phyloP scores from a whole-genome alignment of 2,329 filamentous ascomycete genomes.

The Ascochyta rabiei region DNA sequence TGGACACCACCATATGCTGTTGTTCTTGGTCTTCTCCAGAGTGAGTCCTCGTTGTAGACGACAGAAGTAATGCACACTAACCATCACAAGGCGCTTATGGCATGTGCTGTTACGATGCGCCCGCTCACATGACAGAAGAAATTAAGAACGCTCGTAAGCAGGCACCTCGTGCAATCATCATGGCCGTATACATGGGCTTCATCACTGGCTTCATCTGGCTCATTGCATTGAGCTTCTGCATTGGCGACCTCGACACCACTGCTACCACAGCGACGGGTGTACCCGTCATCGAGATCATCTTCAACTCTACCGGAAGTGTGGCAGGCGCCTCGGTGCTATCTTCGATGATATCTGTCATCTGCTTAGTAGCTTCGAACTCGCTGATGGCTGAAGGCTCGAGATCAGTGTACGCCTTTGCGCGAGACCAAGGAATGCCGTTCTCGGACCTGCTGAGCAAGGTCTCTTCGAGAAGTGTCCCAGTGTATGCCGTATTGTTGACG shows the following conservation, averaged over 20 bases:
- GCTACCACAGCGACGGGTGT: constrained; percentile 56
- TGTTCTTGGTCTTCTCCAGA: constrained; percentile 61
- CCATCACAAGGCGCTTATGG: constrained; percentile 52
- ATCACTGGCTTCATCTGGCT: constrained; percentile 49
- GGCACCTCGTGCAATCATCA: constrained; percentile 54
- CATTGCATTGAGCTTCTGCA: constrained; percentile 50
- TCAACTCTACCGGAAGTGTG: constrained; percentile 55
- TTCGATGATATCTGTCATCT: constrained; percentile 57
- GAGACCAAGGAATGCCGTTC: constrained; percentile 61
- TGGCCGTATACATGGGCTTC: constrained; percentile 49
- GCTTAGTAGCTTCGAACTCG: constrained; percentile 53
- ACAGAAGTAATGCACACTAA: not conserved
- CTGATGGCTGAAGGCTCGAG: constrained; percentile 57
- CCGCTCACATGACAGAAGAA: constrained; percentile 61
- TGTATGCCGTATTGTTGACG: constrained; percentile 57
- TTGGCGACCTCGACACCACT: constrained; percentile 54
- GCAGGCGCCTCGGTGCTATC: constrained; percentile 54
- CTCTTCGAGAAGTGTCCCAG: constrained; percentile 56
- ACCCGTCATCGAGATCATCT: constrained; percentile 61
- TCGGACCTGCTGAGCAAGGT: constrained; percentile 55
- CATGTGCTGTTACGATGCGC: constrained; percentile 60
- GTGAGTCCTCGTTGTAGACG: constrained; percentile 14
- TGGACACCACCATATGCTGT: constrained; percentile 58
- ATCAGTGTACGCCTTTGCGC: constrained; percentile 55
- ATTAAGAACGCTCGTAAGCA: constrained; percentile 59